Percentiles rank a stretch among this genome's conserved stretches.
These are phyloP conservation scores for Liquidambar formosana DNA, from an alignment of 164 flowering plant genomes.

Conservation along the genomic window DNA sequence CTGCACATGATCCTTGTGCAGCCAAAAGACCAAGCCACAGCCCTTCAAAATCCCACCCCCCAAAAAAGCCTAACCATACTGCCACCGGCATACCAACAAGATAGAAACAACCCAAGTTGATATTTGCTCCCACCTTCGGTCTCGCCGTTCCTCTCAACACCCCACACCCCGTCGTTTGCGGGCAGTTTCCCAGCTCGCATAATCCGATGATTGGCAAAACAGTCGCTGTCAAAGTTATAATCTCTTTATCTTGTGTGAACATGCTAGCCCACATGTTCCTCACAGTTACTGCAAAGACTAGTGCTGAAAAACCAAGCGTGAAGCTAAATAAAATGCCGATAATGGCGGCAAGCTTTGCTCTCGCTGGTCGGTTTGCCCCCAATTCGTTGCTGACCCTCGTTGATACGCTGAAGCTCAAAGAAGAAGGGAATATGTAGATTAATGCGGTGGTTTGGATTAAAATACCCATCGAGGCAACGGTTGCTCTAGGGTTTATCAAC, in stretches of 20 bases:
- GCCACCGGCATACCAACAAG: conserved; percentile 69
- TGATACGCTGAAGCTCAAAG: conserved; percentile 62
- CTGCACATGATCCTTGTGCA: conserved; percentile 54
- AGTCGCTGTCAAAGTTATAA: conserved; percentile 43
- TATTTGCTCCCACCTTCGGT: conserved; percentile 62
- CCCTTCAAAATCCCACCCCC: conserved; percentile 52
- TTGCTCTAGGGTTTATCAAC: conserved; percentile 50
- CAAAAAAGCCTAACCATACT: conserved; percentile 39
- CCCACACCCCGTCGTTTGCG: conserved; percentile 77
- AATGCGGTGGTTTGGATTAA: conserved; percentile 58
- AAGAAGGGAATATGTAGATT: conserved; percentile 70
- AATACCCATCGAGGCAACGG: conserved; percentile 75
- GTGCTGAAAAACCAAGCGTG: conserved; percentile 42
- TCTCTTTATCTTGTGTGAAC: conserved; percentile 57
- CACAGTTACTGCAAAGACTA: conserved; percentile 41
- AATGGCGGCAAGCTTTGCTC: conserved; percentile 45
- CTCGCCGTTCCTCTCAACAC: conserved; percentile 67
- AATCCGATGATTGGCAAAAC: conserved; percentile 67
- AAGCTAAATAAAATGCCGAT: conserved; percentile 51
- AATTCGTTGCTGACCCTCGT: conserved; percentile 66
- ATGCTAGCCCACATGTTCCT: conserved; percentile 54
- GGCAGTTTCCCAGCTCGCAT: conserved; percentile 76
- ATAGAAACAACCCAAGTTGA: conserved; percentile 64
- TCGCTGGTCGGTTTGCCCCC: conserved; percentile 50
- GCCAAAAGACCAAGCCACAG: conserved; percentile 69